Base-by-base conservation (phyloP, 228 moss, liverwort and hornwort genomes). In the Sphagnum fallax region DNA sequence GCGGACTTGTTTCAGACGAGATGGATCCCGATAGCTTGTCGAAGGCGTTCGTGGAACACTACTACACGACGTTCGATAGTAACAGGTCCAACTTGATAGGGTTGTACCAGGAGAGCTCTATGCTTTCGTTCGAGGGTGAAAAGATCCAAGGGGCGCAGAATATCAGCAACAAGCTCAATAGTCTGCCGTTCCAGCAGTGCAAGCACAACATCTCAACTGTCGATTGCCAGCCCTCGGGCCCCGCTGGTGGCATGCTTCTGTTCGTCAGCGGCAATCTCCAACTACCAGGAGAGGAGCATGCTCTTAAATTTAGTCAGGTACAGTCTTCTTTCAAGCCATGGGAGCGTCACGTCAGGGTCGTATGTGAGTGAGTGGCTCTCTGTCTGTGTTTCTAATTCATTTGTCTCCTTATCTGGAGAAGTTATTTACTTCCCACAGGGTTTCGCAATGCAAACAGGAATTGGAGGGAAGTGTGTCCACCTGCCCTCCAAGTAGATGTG, bases 101-200 rank as follows among this genome's bases (percentile, higher is more conserved):
- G 1, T 62, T 90, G 53, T 93, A 93, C 69, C 89, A 93, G 77
- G 91, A 90, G 16, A 77, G 81, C 7, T 93, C 93, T 66, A 93
- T 93, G 93, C 81, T 93, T 65, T 84, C 90, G 12, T 93, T 93
- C 76, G 88, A 93, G 77, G 93, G 93, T 7, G 85, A 89, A 69
- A 93, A 93, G 91, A 82, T 90, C 81, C 82, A 80, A 75, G 91
- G 93, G 47, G 91, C 93, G 50, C 90, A 93, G 72, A 77, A 71
- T 71, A 90, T 93, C 77, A 84, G 78, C 58, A 66, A 78, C 73
- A 90, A 89, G 83, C 90, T 93, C 0, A 93, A 77, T 67, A 79
- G 73, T 48, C 72, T 93, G 67, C 80, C 75, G 4, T 93, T 93
- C 73, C 80, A 81, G 80, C 93, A 93, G 85, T 93, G 90, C 82